Evolutionary conservation across 176 grass and related monocot genomes (phyloP), one percentile per base, ranked within the genome.

Genomic region (Rhynchospora tenuis): DNA sequence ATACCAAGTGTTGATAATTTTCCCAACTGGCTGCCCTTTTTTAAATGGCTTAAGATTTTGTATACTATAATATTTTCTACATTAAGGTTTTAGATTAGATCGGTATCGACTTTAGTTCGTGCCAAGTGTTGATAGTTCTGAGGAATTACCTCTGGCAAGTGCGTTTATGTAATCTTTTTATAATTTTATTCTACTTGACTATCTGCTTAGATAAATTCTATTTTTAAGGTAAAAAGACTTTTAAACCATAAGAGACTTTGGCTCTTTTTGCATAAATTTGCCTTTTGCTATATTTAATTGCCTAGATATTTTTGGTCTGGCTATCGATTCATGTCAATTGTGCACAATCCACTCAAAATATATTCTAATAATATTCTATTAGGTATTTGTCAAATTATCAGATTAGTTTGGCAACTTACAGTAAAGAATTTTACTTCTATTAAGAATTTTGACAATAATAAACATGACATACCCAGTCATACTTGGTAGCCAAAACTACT

Each of bases 31-130:
- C 33, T 64, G 43, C 80, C 61, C 62, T 52, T 52, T 81, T 67
- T 48, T 31, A 82, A 66, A 44, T 43, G 58, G 46, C 14, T 82
- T 64, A 19, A 63, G 5, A 52, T 67, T 67, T 75, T 82, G 13
- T 62, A 50, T 61, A 17, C 12, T 66, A 19, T 82, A 67, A 82
- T 82, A 45, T 26, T 82, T 16, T 13, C 73, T 76, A 31, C 73
- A 76, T 76, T 76, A 51, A 54, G 47, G 11, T 75, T 75, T 54
- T 76, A 55, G 48, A 54, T 76, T 76, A 76, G 48, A 76, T 76
- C 55, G 12, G 13, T 76, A 51, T 55, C 9, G 48, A 76, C 50
- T 51, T 54, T 46, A 54, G 11, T 75, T 54, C 72, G 28, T 75
- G 12, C 0, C 47, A 75, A 29, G 71, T 75, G 48, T 76, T 73